phyloP scores from a whole-genome alignment of 352 stramenopile genomes.

The Pythium oligandrum region DNA sequence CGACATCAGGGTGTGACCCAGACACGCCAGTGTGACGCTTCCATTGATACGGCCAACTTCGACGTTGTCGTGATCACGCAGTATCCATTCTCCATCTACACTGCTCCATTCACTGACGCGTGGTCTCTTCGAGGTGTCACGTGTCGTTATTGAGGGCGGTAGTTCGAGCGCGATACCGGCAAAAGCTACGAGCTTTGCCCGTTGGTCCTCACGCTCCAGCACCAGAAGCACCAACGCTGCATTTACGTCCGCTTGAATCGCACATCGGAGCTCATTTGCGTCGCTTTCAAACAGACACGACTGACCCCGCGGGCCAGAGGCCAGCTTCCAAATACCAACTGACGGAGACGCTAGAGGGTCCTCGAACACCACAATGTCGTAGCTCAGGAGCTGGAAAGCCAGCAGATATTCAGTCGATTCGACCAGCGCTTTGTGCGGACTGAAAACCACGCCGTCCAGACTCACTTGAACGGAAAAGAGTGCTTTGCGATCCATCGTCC shows the following conservation, averaged over 20 bases:
- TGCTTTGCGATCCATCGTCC: no score
- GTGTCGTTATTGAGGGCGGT: constrained; percentile 5
- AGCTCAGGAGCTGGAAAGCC: constrained; percentile 16
- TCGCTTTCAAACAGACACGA: constrained; percentile 18
- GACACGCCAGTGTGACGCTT: constrained; percentile 13
- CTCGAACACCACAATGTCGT: constrained; percentile 17
- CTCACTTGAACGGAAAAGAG: no score
- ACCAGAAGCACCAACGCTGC: constrained; percentile 13
- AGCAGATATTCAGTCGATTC: constrained; percentile 1
- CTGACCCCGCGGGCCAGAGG: not conserved
- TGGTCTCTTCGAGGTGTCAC: not conserved
- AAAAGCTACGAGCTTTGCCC: constrained; percentile 13
- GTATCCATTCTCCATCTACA: constrained; percentile 10
- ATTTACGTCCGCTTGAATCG: constrained; percentile 3
- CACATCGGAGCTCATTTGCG: constrained; percentile 2
- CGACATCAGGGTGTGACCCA: constrained; percentile 7
- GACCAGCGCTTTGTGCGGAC: no score
- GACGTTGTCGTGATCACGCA: constrained; percentile 6
- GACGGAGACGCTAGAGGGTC: not conserved
- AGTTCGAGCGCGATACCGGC: constrained; percentile 10
- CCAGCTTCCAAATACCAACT: not conserved
- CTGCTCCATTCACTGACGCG: constrained; percentile 16
- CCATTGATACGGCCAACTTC: constrained; percentile 2
- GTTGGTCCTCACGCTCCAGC: constrained; percentile 12
- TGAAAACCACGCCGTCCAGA: no score